A percentile compares a stretch with the other conserved stretches of the same genome.
phyloP scores from a whole-genome alignment of 2,329 filamentous ascomycete species.

The Scytalidium sp. region DNA sequence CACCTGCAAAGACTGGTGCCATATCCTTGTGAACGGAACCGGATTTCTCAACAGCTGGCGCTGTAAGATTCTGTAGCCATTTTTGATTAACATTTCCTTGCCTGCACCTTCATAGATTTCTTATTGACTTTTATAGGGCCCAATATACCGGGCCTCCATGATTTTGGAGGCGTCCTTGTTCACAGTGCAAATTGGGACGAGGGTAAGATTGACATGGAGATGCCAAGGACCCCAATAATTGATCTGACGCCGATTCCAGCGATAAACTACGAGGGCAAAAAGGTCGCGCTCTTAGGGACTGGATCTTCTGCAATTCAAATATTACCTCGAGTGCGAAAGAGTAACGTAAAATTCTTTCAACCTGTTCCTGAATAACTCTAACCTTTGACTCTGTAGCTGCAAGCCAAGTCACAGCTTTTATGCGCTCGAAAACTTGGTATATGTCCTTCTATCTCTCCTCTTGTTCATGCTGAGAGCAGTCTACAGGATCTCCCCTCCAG shows the following conservation, averaged over 20 bases:
- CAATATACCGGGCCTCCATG: conserved; percentile 6
- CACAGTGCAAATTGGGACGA: conserved; percentile 12
- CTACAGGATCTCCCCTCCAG: too few relatives aligned
- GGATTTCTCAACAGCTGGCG: conserved; percentile 3
- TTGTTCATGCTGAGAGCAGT: too few relatives aligned
- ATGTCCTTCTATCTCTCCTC: too few relatives aligned
- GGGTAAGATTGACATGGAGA: too few relatives aligned
- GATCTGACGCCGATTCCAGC: too few relatives aligned
- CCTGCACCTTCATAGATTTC: too few relatives aligned
- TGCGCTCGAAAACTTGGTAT: not conserved
- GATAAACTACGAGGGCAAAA: not conserved
- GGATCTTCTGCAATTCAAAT: conserved; percentile 39
- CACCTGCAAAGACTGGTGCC: conserved; percentile 9
- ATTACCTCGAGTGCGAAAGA: conserved; percentile 26
- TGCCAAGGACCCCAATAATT: too few relatives aligned
- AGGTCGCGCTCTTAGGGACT: conserved; percentile 33
- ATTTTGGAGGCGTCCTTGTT: conserved; percentile 7
- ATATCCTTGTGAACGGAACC: conserved; percentile 8
- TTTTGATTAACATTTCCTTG: not conserved
- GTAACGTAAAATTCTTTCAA: not conserved
- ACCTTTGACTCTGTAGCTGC: not conserved
- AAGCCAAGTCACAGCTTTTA: not conserved
- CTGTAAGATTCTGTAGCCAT: not conserved
- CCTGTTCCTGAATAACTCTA: not conserved
- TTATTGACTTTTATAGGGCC: not conserved